These are phyloP conservation scores for Tricholoma furcatifolium DNA, from an alignment of 768 basidiomycete genomes.

Conservation along the genomic window DNA sequence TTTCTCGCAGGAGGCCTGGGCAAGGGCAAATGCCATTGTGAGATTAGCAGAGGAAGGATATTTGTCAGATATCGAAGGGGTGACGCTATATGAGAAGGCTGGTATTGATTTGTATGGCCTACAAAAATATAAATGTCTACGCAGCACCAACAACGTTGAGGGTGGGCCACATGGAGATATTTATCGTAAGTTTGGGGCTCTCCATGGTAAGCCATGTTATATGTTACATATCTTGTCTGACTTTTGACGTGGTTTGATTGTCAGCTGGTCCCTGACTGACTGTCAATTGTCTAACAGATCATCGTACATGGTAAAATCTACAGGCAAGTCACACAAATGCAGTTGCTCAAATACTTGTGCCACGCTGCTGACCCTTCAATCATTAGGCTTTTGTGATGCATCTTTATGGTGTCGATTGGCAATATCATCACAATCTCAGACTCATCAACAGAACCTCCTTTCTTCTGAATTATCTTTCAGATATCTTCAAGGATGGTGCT, in stretches of 20 bases:
- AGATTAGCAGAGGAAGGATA: slow-evolving; percentile 21
- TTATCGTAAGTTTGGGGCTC: slow-evolving; percentile 19
- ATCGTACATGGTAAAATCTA: slow-evolving; percentile 21
- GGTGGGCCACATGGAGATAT: slow-evolving; percentile 25
- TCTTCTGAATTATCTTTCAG: slow-evolving; percentile 19
- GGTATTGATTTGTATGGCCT: slow-evolving; percentile 20
- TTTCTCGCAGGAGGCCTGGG: slow-evolving; percentile 10
- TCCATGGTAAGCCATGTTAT: slow-evolving; percentile 4
- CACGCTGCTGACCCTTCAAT: not conserved
- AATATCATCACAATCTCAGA: slow-evolving; percentile 10
- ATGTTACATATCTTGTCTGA: not conserved
- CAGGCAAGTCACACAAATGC: not conserved
- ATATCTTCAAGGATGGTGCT: slow-evolving; percentile 14
- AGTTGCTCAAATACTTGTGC: no score
- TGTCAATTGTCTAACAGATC: slow-evolving; percentile 22
- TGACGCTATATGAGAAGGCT: slow-evolving; percentile 19
- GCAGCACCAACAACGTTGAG: slow-evolving; percentile 23
- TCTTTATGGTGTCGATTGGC: not conserved
- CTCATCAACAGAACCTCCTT: slow-evolving; percentile 19
- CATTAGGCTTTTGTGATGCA: slow-evolving; percentile 20
- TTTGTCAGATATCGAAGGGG: slow-evolving; percentile 19
- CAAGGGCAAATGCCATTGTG: slow-evolving; percentile 14
- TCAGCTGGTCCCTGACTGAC: slow-evolving; percentile 21
- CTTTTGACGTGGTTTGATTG: not conserved
- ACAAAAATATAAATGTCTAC: slow-evolving; percentile 16